Conservation (phyloP, 176 grass and related monocot genomes). For the Triticum urartu region DNA sequence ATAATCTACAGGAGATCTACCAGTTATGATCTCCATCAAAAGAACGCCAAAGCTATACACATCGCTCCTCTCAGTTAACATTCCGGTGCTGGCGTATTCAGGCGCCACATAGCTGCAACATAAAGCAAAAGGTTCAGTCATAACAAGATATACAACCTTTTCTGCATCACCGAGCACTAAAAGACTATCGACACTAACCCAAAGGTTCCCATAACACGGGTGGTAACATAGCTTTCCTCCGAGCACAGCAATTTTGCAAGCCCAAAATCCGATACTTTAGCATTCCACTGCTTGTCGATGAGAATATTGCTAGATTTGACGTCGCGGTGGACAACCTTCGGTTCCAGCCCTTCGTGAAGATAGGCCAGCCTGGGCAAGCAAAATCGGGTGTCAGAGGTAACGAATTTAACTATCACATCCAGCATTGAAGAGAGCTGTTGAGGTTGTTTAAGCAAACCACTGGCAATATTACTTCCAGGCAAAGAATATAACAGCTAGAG, state of each 20-base stretch:
- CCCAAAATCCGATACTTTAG: constrained; percentile 95
- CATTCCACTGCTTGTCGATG: constrained; percentile 80
- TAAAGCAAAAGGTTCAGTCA: constrained; percentile 8
- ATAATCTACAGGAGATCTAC: constrained; percentile 95
- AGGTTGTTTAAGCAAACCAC: constrained; percentile 13
- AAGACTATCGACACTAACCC: constrained; percentile 55
- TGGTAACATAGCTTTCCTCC: constrained; percentile 89
- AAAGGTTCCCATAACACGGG: constrained; percentile 98
- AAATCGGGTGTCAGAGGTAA: constrained; percentile 20
- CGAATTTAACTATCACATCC: not conserved
- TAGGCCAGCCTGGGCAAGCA: constrained; percentile 70
- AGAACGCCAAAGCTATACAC: constrained; percentile 97
- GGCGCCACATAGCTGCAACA: constrained; percentile 86
- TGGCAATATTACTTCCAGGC: constrained; percentile 27
- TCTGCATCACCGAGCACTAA: not conserved
- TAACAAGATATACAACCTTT: not conserved
- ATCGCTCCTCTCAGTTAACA: constrained; percentile 96
- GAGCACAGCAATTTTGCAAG: constrained; percentile 91
- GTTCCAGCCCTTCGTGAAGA: constrained; percentile 94
- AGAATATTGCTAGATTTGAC: constrained; percentile 99
- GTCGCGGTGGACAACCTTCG: constrained; percentile 93
- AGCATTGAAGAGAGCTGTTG: not conserved
- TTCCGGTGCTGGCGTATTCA: constrained; percentile 94
- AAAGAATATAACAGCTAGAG: constrained; percentile 23
- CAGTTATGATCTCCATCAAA: constrained; percentile 91